phyloP scores from a whole-genome alignment of 1,284 basidiomycete genomes.

The Tylopilus orsonianus region DNA sequence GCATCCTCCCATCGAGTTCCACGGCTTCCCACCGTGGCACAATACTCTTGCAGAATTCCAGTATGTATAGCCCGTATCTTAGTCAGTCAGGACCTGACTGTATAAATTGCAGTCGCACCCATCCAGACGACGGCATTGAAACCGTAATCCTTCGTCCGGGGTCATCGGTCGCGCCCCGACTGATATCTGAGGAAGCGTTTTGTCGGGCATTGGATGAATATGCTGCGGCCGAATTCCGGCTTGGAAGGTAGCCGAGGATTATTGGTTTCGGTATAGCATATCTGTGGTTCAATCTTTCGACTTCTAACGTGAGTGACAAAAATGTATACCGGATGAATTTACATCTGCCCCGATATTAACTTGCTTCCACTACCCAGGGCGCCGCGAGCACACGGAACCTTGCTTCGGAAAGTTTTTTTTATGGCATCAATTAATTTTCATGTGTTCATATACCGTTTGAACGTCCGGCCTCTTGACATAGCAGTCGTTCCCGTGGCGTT shows the following conservation, averaged over 20 bases:
- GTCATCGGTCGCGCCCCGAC: background rate
- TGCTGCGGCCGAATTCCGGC: slow-evolving; percentile 67
- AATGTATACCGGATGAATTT: too few relatives aligned
- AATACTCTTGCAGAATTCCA: slow-evolving; percentile 71
- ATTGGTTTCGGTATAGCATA: slow-evolving; percentile 7
- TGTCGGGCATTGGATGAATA: slow-evolving; percentile 69
- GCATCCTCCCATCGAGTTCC: slow-evolving; percentile 54
- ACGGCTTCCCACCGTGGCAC: slow-evolving; percentile 80
- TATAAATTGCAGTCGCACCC: slow-evolving; percentile 24
- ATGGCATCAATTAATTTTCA: too few relatives aligned
- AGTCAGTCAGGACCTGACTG: slow-evolving; percentile 9
- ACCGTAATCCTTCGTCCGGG: background rate
- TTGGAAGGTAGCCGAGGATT: slow-evolving; percentile 54
- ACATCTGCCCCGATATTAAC: too few relatives aligned
- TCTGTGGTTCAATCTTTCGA: too few relatives aligned
- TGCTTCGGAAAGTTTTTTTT: too few relatives aligned
- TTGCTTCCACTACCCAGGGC: too few relatives aligned
- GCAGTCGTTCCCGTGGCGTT: too few relatives aligned
- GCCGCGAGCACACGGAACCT: too few relatives aligned
- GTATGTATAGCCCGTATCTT: slow-evolving; percentile 42
- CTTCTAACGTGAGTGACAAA: too few relatives aligned
- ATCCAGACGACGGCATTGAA: slow-evolving; percentile 15
- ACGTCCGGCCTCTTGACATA: too few relatives aligned
- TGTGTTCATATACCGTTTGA: too few relatives aligned
- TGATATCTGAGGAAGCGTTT: slow-evolving; percentile 56